Percentiles rank a stretch among this genome's conserved stretches.
Conservation (phyloP, 805 yeast species). For the Lachancea quebecensis region DNA sequence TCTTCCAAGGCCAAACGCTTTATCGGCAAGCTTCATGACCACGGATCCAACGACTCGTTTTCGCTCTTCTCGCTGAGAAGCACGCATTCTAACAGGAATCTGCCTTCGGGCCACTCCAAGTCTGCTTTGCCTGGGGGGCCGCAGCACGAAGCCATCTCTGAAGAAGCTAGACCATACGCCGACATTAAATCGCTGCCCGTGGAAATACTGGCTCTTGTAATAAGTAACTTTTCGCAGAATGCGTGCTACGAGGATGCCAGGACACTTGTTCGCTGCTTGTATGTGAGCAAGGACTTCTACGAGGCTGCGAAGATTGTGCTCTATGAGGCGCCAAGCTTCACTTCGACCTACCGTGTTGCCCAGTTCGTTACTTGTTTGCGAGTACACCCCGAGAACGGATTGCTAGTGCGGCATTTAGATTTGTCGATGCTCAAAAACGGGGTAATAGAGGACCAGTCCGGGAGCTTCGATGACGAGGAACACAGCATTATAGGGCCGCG, state of each 20-base stretch:
- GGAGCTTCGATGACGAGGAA: not conserved
- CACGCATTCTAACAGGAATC: conserved; percentile 14
- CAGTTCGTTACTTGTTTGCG: conserved; percentile 70
- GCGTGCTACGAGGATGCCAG: conserved; percentile 30
- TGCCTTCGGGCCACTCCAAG: conserved; percentile 2
- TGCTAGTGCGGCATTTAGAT: conserved; percentile 50
- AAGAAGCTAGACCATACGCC: conserved; percentile 8
- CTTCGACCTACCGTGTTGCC: conserved; percentile 71
- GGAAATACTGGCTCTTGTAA: conserved; percentile 26
- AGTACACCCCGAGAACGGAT: conserved; percentile 48
- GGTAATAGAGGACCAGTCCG: conserved; percentile 15
- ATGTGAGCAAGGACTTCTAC: conserved; percentile 46
- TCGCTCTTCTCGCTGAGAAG: conserved; percentile 27
- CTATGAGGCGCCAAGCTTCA: conserved; percentile 48
- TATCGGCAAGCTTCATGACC: conserved; percentile 29
- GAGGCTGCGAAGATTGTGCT: conserved; percentile 45
- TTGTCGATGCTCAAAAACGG: conserved; percentile 45
- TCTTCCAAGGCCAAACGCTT: conserved; percentile 19
- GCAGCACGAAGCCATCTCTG: conserved; percentile 6
- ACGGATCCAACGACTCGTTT: conserved; percentile 26
- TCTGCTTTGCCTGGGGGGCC: conserved; percentile 9
- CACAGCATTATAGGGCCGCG: not conserved
- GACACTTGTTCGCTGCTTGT: conserved; percentile 40
- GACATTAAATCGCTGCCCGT: conserved; percentile 29
- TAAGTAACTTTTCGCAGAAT: conserved; percentile 10